These are phyloP conservation scores for Heliamphora ciliata DNA, from an alignment of 179 eudicot species.

Conservation along the genomic window DNA sequence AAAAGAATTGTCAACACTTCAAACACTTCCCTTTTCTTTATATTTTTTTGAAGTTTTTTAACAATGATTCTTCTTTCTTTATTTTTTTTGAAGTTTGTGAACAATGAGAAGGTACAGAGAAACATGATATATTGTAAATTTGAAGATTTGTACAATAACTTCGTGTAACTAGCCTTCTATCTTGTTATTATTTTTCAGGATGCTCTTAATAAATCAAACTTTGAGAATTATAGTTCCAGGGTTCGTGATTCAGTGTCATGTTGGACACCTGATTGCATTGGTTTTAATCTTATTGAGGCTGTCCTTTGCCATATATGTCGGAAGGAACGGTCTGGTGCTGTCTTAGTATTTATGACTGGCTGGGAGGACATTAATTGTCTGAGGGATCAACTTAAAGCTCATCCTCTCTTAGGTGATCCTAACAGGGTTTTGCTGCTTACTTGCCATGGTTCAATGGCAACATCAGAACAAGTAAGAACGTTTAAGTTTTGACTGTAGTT, in stretches of 20 bases:
- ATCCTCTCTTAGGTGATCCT: constrained; percentile 94
- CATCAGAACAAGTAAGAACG: constrained; percentile 73
- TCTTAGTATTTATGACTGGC: constrained; percentile 97
- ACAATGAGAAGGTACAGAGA: neutral
- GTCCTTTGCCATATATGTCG: constrained; percentile 92
- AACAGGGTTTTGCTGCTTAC: constrained; percentile 88
- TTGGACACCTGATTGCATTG: constrained; percentile 89
- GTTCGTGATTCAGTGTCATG: constrained; percentile 85
- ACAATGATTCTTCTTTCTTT: no score
- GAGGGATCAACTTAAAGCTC: constrained; percentile 94
- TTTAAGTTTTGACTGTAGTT: neutral
- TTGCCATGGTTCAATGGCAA: constrained; percentile 99
- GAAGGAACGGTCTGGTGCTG: constrained; percentile 93
- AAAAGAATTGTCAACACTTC: neutral
- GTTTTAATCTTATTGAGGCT: constrained; percentile 94
- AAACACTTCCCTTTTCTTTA: neutral
- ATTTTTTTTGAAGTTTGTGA: no score
- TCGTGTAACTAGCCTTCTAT: neutral
- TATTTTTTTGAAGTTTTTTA: no score
- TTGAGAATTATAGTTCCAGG: constrained; percentile 75
- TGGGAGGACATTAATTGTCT: constrained; percentile 98
- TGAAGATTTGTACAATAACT: neutral
- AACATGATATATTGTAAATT: neutral
- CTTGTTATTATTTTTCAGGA: constrained; percentile 43
- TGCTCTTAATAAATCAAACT: constrained; percentile 67